Conservation (phyloP, 805 yeast genomes). For the Barnettozyma populi region DNA sequence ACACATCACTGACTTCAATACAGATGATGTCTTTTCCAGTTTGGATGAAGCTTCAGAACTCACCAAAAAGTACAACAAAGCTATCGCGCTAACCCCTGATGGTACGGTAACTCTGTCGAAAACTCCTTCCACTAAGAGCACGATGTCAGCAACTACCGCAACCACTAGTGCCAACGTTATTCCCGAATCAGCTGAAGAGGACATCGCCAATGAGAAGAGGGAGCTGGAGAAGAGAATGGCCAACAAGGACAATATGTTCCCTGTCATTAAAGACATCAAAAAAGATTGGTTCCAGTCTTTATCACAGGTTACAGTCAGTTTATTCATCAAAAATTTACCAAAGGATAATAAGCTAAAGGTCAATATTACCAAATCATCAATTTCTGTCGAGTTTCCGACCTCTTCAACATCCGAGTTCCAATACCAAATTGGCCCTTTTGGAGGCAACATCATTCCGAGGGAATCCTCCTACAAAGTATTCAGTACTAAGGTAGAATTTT, state of each 20-base stretch:
- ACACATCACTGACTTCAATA: constrained; percentile 6
- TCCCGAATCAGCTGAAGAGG: not conserved
- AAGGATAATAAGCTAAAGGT: constrained; percentile 39
- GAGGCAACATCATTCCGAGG: constrained; percentile 42
- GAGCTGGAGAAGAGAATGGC: constrained; percentile 20
- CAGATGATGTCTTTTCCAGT: constrained; percentile 3
- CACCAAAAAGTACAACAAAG: constrained; percentile 4
- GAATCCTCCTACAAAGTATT: constrained; percentile 46
- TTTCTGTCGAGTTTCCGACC: constrained; percentile 43
- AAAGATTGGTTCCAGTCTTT: constrained; percentile 74
- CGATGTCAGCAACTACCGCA: not conserved
- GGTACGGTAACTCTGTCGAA: not conserved
- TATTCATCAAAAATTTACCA: constrained; percentile 66
- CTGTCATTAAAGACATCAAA: constrained; percentile 31
- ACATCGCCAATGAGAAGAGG: constrained; percentile 15
- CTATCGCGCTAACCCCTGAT: not conserved
- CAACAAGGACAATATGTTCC: constrained; percentile 21
- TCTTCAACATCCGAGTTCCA: constrained; percentile 49
- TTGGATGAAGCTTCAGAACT: constrained; percentile 10
- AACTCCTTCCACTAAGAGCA: not conserved
- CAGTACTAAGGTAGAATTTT: constrained; percentile 70
- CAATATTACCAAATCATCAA: constrained; percentile 31
- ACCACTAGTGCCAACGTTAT: not conserved
- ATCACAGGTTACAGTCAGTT: constrained; percentile 52
- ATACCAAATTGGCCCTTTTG: constrained; percentile 51